A percentile compares a stretch with the other conserved stretches of the same genome.
Evolutionary conservation across 2,329 filamentous ascomycete genomes (phyloP).

Genomic region (Pseudocercospora eumusae): DNA sequence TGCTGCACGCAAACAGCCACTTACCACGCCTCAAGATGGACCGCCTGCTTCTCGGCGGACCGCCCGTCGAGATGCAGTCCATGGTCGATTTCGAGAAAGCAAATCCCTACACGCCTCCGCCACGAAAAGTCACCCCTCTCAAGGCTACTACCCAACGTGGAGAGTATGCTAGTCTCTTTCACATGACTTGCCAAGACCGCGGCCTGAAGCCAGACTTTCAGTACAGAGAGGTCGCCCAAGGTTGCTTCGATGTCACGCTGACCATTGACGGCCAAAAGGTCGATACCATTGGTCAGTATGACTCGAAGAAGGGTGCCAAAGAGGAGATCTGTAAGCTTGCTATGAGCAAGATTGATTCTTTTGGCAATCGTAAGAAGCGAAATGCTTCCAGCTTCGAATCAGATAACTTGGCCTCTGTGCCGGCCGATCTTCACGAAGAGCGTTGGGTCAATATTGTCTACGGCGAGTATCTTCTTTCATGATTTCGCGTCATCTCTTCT

Average conservation of each 20-base stretch:
- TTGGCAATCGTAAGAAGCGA: conserved; percentile 33
- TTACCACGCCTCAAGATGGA: not conserved
- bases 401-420: conserved; percentile 1
- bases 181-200: conserved; percentile 24
- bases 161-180: conserved; percentile 18
- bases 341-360: conserved; percentile 34
- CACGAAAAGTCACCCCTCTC: conserved; percentile 13
- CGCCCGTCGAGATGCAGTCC: conserved; percentile 20
- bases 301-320: conserved; percentile 48
- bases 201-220: conserved; percentile 24
- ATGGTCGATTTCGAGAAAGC: conserved; percentile 30
- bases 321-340: conserved; percentile 43
- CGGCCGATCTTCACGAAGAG: conserved; percentile 28
- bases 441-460: conserved; percentile 46
- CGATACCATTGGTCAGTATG: conserved; percentile 35
- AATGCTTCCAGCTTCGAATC: conserved; percentile 24
- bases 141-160: conserved; percentile 18
- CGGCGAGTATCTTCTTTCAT: conserved; percentile 17
- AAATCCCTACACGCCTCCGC: conserved; percentile 27
- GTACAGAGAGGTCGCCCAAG: conserved; percentile 19
- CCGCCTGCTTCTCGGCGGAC: conserved; percentile 6
- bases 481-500: conserved; percentile 1
- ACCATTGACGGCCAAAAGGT: conserved; percentile 20
- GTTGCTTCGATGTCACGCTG: conserved; percentile 24
- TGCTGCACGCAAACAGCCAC: not conserved